A percentile compares a stretch with the other conserved stretches of the same genome.
Evolutionary conservation across 1,284 basidiomycete genomes (phyloP).

Genomic region (Heliocybe sulcata): DNA sequence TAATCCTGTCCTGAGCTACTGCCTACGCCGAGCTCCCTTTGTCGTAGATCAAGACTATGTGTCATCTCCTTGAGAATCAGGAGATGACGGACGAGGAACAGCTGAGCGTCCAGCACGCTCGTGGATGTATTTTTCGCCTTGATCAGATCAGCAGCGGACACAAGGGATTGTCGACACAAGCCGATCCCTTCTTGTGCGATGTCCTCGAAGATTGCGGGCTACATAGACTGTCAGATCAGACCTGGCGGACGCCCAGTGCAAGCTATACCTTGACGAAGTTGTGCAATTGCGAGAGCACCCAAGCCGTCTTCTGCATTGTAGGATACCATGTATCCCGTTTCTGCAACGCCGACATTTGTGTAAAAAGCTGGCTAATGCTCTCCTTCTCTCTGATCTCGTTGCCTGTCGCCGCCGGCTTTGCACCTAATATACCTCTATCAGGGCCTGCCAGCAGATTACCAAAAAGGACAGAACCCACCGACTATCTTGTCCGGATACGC

Average conservation of each 20-base stretch:
- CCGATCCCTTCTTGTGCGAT: conserved; percentile 87
- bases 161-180: conserved; percentile 74
- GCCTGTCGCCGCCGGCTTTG: conserved; percentile 32
- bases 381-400: conserved; percentile 55
- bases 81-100: conserved; percentile 88
- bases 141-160: conserved; percentile 62
- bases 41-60: conserved; percentile 62
- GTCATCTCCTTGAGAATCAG: conserved; percentile 88
- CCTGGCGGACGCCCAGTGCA: background rate
- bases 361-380: conserved; percentile 58
- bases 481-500: conserved; percentile 78
- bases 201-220: conserved; percentile 90
- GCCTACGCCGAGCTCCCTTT: conserved; percentile 13
- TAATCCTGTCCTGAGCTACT: background rate
- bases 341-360: conserved; percentile 55
- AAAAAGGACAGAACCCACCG: conserved; percentile 29
- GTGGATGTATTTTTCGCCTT: conserved; percentile 34
- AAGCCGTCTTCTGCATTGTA: conserved; percentile 76
- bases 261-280: conserved; percentile 80
- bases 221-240: background rate
- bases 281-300: conserved; percentile 83
- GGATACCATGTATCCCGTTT: conserved; percentile 87
- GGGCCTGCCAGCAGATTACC: background rate
- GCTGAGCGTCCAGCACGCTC: conserved; percentile 56
- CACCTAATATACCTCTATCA: conserved; percentile 24